Conservation (phyloP, 495 filamentous ascomycete species). For the Mytilinidion resinicola region DNA sequence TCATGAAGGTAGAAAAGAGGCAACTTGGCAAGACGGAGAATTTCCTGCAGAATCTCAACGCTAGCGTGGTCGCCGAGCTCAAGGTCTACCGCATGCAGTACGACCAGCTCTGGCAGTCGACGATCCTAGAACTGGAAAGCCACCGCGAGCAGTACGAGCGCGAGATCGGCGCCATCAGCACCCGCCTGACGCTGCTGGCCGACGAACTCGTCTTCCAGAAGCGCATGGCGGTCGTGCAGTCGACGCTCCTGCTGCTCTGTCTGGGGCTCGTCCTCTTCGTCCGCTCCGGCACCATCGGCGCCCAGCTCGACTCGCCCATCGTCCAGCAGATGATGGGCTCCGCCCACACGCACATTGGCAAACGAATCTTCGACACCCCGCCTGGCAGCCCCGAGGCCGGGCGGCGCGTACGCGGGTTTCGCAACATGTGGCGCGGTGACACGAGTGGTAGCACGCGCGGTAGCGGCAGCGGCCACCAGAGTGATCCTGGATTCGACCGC, state of each 20-base stretch:
- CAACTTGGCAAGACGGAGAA: conserved; percentile 75
- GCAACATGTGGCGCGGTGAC: conserved; percentile 26
- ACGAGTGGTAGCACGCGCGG: conserved; percentile 7
- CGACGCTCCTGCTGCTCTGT: conserved; percentile 77
- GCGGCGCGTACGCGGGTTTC: conserved; percentile 9
- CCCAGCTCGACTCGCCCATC: conserved; percentile 50
- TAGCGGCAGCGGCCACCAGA: conserved; percentile 30
- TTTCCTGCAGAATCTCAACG: conserved; percentile 79
- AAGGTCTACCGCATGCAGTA: conserved; percentile 76
- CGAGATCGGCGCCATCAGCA: conserved; percentile 74
- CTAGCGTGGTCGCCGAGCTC: conserved; percentile 79
- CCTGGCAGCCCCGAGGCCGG: conserved; percentile 42
- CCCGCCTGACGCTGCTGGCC: conserved; percentile 77
- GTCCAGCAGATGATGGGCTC: conserved; percentile 49
- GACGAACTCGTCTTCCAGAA: conserved; percentile 97
- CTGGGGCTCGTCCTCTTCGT: conserved; percentile 82
- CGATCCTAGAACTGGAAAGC: conserved; percentile 82
- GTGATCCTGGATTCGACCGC: conserved; percentile 25
- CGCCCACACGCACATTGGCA: conserved; percentile 15
- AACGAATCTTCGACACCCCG: conserved; percentile 39
- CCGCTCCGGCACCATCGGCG: conserved; percentile 38
- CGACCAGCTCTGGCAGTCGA: conserved; percentile 93
- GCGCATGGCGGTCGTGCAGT: conserved; percentile 84
- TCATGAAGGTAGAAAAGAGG: conserved; percentile 81
- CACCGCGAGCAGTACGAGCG: conserved; percentile 73